Percentiles rank a stretch among this genome's conserved stretches.
Evolutionary conservation across 441 rosid species (phyloP).

Genomic region (Erodium moschatum): DNA sequence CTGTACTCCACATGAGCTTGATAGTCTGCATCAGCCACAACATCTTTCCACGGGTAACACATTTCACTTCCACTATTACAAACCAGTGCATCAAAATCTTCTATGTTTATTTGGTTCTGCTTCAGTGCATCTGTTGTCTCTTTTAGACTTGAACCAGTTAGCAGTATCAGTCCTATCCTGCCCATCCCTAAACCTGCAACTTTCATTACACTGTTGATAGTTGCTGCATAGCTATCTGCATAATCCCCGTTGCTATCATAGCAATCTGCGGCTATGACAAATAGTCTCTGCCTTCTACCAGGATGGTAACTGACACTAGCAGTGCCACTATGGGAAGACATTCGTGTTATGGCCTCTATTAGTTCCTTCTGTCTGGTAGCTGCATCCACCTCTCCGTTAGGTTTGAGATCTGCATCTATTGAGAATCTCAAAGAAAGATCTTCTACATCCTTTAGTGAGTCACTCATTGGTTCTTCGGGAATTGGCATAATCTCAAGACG

Average conservation of each 20-base stretch:
- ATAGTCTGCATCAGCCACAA: conserved; percentile 57
- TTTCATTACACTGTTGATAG: conserved; percentile 53
- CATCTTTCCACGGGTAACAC: conserved; percentile 72
- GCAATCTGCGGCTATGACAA: conserved; percentile 59
- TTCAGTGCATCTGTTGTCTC: conserved; percentile 51
- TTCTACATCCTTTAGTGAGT: conserved; percentile 66
- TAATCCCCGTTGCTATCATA: conserved; percentile 39
- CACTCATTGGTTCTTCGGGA: conserved; percentile 82
- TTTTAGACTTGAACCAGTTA: conserved; percentile 54
- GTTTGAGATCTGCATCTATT: conserved; percentile 59
- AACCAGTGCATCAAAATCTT: conserved; percentile 70
- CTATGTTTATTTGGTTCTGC: conserved; percentile 42
- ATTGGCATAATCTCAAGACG: conserved; percentile 51
- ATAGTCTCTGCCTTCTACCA: conserved; percentile 70
- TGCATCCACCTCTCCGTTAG: conserved; percentile 64
- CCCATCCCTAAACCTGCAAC: conserved; percentile 46
- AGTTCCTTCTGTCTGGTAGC: conserved; percentile 63
- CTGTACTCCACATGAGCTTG: conserved; percentile 70
- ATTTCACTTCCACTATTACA: conserved; percentile 79
- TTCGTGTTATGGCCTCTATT: conserved; percentile 54
- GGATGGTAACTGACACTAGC: conserved; percentile 40
- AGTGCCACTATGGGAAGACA: conserved; percentile 37
- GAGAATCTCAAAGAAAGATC: conserved; percentile 76
- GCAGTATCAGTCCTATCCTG: conserved; percentile 53
- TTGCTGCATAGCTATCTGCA: conserved; percentile 35